Evolutionary conservation across 2,329 filamentous ascomycete genomes (phyloP).

Genomic region (Calonectria montana): DNA sequence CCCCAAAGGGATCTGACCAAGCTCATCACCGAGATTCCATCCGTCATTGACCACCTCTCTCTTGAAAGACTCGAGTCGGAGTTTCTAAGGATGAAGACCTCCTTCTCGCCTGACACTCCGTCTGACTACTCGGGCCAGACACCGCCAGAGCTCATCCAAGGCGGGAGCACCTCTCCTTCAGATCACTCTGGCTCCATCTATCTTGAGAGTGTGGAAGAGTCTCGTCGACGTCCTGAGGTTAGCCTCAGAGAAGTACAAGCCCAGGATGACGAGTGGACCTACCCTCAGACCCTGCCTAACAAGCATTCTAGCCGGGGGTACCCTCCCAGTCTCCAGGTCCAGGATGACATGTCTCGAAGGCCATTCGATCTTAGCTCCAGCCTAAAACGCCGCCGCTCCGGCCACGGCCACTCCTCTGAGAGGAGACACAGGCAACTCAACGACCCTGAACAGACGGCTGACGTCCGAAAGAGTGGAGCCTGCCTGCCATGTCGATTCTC

Average conservation of each 20-base stretch:
- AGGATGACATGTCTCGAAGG: slow-evolving; percentile 41
- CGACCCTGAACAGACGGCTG: slow-evolving; percentile 58
- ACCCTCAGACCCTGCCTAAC: slow-evolving; percentile 49
- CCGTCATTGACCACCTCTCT: slow-evolving; percentile 48
- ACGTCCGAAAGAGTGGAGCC: slow-evolving; percentile 60
- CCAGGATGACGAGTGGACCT: slow-evolving; percentile 55
- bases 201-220: slow-evolving; percentile 46
- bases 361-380: slow-evolving; percentile 40
- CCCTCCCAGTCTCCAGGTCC: slow-evolving; percentile 47
- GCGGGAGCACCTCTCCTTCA: slow-evolving; percentile 54
- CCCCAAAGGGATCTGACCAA: slow-evolving; percentile 46
- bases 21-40: slow-evolving; percentile 50
- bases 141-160: slow-evolving; percentile 52
- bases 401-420: slow-evolving; percentile 45
- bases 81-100: slow-evolving; percentile 49
- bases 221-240: slow-evolving; percentile 43
- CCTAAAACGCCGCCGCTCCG: slow-evolving; percentile 51
- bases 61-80: slow-evolving; percentile 46
- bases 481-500: slow-evolving; percentile 61
- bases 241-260: slow-evolving; percentile 50
- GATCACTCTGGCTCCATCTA: slow-evolving; percentile 52
- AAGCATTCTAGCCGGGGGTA: slow-evolving; percentile 47
- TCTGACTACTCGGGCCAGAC: slow-evolving; percentile 53
- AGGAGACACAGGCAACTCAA: slow-evolving; percentile 52
- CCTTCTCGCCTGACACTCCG: slow-evolving; percentile 46